Evolutionary conservation across 1,284 basidiomycete genomes (phyloP).

Genomic region (Salmacisia buchloeana): DNA sequence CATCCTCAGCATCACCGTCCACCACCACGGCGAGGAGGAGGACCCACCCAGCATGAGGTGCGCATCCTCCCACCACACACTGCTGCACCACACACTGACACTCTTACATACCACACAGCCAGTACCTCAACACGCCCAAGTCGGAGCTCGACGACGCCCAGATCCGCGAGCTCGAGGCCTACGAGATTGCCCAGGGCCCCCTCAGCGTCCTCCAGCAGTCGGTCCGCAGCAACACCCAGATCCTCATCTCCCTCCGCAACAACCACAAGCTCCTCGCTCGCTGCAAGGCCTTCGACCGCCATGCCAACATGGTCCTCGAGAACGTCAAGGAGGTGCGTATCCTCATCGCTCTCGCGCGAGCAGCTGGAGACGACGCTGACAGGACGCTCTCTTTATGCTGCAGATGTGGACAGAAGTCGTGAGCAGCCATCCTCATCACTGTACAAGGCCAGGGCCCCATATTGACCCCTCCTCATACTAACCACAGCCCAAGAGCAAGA

Average conservation of each 20-base stretch:
- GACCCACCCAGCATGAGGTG: background rate
- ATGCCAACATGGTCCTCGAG: slow-evolving; percentile 81
- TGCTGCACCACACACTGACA: background rate
- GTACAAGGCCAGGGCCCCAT: background rate
- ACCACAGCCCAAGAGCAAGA: slow-evolving; percentile 79
- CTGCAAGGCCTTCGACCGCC: slow-evolving; percentile 97
- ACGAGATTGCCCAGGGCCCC: slow-evolving; percentile 61
- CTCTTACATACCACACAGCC: slow-evolving; percentile 57
- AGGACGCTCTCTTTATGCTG: background rate
- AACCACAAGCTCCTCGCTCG: slow-evolving; percentile 97
- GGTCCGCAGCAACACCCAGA: slow-evolving; percentile 94
- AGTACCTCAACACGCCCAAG: slow-evolving; percentile 92
- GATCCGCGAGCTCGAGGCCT: slow-evolving; percentile 84
- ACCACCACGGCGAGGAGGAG: too few relatives aligned
- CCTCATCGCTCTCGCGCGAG: background rate
- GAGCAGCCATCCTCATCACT: slow-evolving; percentile 4
- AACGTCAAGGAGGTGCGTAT: slow-evolving; percentile 45
- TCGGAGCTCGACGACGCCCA: slow-evolving; percentile 97
- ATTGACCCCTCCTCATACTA: background rate
- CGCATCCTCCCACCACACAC: background rate
- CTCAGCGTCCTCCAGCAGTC: slow-evolving; percentile 96
- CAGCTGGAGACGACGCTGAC: background rate
- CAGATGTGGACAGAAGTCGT: slow-evolving; percentile 95
- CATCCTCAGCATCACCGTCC: background rate
- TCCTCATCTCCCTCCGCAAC: slow-evolving; percentile 93